A percentile compares a stretch with the other conserved stretches of the same genome.
Conservation (phyloP, 192 early-diverging fungal species). For the Glomus cerebriforme region DNA sequence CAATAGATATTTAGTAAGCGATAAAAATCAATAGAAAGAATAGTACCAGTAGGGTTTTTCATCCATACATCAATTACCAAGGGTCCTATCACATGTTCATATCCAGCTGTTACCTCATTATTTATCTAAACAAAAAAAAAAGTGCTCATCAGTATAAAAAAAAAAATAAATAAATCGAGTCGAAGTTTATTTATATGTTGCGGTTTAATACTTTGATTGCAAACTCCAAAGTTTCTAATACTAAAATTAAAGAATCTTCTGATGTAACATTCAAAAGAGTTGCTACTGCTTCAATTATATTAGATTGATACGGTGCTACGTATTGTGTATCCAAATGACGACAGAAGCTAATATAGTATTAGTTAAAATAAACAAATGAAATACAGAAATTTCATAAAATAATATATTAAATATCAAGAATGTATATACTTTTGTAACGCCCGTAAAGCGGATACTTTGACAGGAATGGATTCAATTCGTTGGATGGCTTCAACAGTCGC, state of each 20-base stretch:
- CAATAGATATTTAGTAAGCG: neutral
- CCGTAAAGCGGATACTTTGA: slow-evolving; percentile 70
- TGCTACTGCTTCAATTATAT: slow-evolving; percentile 63
- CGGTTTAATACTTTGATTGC: slow-evolving; percentile 56
- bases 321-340: slow-evolving; percentile 53
- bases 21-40: neutral
- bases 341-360: slow-evolving; percentile 43
- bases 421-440: slow-evolving; percentile 61
- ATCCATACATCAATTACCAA: slow-evolving; percentile 80
- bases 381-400: neutral
- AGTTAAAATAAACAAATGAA: neutral
- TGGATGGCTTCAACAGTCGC: slow-evolving; percentile 76
- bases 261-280: slow-evolving; percentile 57
- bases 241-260: slow-evolving; percentile 66
- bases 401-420: slow-evolving; percentile 13
- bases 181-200: neutral
- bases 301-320: slow-evolving; percentile 56
- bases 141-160: neutral
- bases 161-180: neutral
- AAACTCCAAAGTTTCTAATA: slow-evolving; percentile 66
- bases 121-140: slow-evolving; percentile 52
- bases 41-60: slow-evolving; percentile 63
- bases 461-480: slow-evolving; percentile 55
- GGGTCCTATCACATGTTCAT: slow-evolving; percentile 72
- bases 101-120: slow-evolving; percentile 68